A percentile compares a stretch with the other conserved stretches of the same genome.
Evolutionary conservation across 176 grass and related monocot genomes (phyloP).

Genomic region (Dendrocalamus sinicus): DNA sequence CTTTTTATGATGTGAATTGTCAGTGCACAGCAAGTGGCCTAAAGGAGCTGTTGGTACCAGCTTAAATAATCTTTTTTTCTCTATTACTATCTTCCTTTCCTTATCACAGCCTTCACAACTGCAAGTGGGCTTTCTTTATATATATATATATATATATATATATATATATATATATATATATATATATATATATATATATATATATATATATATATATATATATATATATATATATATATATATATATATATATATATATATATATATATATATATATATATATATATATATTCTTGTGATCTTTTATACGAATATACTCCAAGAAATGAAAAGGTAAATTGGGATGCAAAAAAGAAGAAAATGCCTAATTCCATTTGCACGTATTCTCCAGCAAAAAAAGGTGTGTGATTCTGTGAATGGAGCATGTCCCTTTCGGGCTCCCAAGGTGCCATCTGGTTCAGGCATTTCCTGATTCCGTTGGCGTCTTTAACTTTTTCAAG

Average conservation of each 20-base stretch:
- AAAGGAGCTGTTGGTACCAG: slow-evolving; percentile 18
- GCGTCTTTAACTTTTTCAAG: slow-evolving; percentile 38
- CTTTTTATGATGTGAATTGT: not conserved
- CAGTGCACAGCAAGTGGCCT: slow-evolving; percentile 33
- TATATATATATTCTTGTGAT: not conserved
- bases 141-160: slow-evolving; percentile 5
- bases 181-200: slow-evolving; percentile 12
- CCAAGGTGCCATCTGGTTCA: slow-evolving; percentile 56
- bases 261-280: slow-evolving; percentile 20
- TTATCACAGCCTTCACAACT: slow-evolving; percentile 13
- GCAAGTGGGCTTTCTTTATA: slow-evolving; percentile 30
- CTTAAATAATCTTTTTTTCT: not conserved
- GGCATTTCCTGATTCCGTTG: slow-evolving; percentile 23
- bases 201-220: slow-evolving; percentile 20
- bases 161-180: slow-evolving; percentile 12
- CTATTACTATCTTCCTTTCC: not conserved
- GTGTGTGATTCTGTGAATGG: slow-evolving; percentile 1
- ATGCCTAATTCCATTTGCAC: not conserved
- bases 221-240: slow-evolving; percentile 12
- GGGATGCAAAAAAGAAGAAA: not conserved
- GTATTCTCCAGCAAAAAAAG: slow-evolving; percentile 21
- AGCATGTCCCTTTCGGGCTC: slow-evolving; percentile 11
- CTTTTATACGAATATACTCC: slow-evolving; percentile 38
- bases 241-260: slow-evolving; percentile 12
- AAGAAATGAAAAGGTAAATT: not conserved